These are phyloP conservation scores for Combretum micranthum DNA, from an alignment of 345 rosid species.

Conservation along the genomic window DNA sequence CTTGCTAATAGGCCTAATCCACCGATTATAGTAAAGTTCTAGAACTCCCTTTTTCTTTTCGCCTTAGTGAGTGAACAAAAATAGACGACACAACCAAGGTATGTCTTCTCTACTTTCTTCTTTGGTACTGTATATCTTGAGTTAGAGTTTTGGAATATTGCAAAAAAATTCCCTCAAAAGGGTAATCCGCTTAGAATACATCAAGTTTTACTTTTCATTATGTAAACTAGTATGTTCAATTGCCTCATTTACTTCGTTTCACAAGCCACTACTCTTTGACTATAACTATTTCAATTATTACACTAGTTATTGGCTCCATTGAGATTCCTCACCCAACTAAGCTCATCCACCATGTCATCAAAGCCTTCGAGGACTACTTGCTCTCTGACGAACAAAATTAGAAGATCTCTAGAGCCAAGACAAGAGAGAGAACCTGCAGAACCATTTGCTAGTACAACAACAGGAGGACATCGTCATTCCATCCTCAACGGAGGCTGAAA, in stretches of 20 bases:
- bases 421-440: slow-evolving; percentile 32
- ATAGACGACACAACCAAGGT: too few relatives aligned
- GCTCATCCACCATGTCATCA: slow-evolving; percentile 69
- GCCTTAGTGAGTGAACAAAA: too few relatives aligned
- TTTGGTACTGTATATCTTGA: too few relatives aligned
- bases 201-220: too few relatives aligned
- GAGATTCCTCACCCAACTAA: slow-evolving; percentile 88
- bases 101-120: too few relatives aligned
- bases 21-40: too few relatives aligned
- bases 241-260: slow-evolving; percentile 4
- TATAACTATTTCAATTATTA: slow-evolving; percentile 91
- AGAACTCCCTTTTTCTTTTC: too few relatives aligned
- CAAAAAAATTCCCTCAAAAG: too few relatives aligned
- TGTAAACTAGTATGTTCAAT: too few relatives aligned
- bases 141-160: too few relatives aligned
- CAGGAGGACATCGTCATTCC: neutral
- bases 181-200: too few relatives aligned
- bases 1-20: too few relatives aligned
- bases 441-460: slow-evolving; percentile 12
- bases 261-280: slow-evolving; percentile 41
- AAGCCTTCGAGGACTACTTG: slow-evolving; percentile 79
- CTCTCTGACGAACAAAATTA: slow-evolving; percentile 24
- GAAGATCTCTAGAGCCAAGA: slow-evolving; percentile 35
- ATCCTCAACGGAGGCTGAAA: slow-evolving; percentile 4
- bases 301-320: slow-evolving; percentile 73